A percentile compares a stretch with the other conserved stretches of the same genome.
Evolutionary conservation across 2,329 filamentous ascomycete species (phyloP).

Genomic region (Neurospora crassa): DNA sequence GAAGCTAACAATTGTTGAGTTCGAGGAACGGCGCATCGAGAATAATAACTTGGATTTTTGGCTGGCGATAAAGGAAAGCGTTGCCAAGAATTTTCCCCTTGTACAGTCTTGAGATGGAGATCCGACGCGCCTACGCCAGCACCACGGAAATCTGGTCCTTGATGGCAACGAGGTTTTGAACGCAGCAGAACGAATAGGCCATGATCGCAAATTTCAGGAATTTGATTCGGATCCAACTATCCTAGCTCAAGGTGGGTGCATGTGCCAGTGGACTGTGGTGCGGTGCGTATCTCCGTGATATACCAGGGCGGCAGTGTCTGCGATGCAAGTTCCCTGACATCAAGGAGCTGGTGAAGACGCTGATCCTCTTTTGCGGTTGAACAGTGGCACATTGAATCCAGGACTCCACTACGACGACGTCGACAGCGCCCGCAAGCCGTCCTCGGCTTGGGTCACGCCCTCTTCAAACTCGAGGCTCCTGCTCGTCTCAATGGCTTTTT

Average conservation of each 20-base stretch:
- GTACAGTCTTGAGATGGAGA: not conserved
- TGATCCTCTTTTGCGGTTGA: not conserved
- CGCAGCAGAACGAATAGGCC: not conserved
- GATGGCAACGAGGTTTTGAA: not conserved
- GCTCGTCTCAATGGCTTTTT: conserved; percentile 56
- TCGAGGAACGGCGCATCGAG: not conserved
- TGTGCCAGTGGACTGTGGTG: not conserved
- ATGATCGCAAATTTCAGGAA: not conserved
- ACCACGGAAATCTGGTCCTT: not conserved
- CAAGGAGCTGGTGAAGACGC: not conserved
- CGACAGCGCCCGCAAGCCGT: conserved; percentile 29
- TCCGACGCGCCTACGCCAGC: not conserved
- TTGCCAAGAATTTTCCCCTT: not conserved
- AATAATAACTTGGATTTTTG: not conserved
- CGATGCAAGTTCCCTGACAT: not conserved
- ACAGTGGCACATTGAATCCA: not conserved
- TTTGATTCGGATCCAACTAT: not conserved
- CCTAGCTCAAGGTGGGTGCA: not conserved
- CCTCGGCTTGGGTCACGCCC: conserved; percentile 42
- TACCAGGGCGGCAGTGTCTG: not conserved
- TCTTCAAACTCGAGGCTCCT: conserved; percentile 41
- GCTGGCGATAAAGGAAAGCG: not conserved
- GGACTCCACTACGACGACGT: not conserved
- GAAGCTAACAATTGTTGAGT: not conserved
- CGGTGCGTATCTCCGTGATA: not conserved